Evolutionary conservation across 1,284 basidiomycete genomes (phyloP).

Genomic region (Tilletia setariae): DNA sequence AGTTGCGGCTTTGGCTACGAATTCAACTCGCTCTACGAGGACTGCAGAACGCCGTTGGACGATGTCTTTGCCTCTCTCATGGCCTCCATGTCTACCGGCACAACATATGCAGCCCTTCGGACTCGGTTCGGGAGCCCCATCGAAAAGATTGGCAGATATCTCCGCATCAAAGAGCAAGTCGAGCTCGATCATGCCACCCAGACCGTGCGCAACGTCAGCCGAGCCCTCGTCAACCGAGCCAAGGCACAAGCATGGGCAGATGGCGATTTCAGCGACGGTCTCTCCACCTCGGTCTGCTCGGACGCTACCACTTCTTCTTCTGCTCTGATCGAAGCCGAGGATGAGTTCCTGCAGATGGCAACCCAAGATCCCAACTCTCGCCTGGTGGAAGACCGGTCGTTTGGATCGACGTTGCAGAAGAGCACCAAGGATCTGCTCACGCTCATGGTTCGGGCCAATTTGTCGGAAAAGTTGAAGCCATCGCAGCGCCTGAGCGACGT

Average conservation of each 20-base stretch:
- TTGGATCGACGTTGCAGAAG: not conserved
- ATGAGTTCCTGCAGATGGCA: too few relatives aligned
- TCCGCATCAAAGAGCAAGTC: not conserved
- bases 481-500: constrained; percentile 64
- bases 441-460: constrained; percentile 23
- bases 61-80: not conserved
- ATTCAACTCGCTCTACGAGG: constrained; percentile 11
- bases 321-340: too few relatives aligned
- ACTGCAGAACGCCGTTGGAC: not conserved
- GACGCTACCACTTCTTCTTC: too few relatives aligned
- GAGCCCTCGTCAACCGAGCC: not conserved
- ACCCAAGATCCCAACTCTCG: too few relatives aligned
- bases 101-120: too few relatives aligned
- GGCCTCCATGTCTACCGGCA: constrained; percentile 5
- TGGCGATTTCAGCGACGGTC: too few relatives aligned
- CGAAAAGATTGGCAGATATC: not conserved
- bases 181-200: too few relatives aligned
- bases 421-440: not conserved
- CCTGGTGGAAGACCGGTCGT: not conserved
- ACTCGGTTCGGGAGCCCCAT: not conserved
- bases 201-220: not conserved
- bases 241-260: not conserved
- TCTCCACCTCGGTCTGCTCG: too few relatives aligned
- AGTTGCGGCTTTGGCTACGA: constrained; percentile 1
- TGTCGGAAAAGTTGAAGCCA: constrained; percentile 35